A percentile compares a stretch with the other conserved stretches of the same genome.
Evolutionary conservation across 768 basidiomycete genomes (phyloP).

Genomic region (Coprinopsis strossmayeri): DNA sequence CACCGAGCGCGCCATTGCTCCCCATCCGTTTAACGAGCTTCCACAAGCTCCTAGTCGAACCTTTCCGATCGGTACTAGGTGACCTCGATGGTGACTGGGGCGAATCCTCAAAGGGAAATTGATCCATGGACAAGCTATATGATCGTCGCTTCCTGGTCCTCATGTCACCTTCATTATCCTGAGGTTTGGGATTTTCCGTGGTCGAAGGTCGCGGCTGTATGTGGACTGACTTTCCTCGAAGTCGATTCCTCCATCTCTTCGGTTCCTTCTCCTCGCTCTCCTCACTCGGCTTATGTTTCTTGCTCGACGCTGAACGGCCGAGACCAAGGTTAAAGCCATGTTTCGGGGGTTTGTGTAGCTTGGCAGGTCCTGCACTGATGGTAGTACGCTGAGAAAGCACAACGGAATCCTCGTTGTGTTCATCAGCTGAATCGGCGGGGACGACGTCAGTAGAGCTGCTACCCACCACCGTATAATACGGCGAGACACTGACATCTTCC

Average conservation of each 20-base stretch:
- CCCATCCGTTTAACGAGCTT: slow-evolving; percentile 8
- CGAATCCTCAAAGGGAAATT: no score
- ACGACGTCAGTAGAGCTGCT: no score
- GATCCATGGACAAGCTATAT: no score
- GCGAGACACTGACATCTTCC: no score
- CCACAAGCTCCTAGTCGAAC: slow-evolving; percentile 3
- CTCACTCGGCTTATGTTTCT: not conserved
- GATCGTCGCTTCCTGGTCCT: no score
- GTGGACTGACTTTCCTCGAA: not conserved
- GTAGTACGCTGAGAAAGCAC: not conserved
- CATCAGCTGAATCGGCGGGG: not conserved
- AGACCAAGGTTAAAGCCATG: not conserved
- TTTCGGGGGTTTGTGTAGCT: not conserved
- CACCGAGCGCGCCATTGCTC: slow-evolving; percentile 2
- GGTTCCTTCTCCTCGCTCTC: slow-evolving; percentile 3
- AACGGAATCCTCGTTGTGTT: not conserved
- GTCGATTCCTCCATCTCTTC: slow-evolving; percentile 8
- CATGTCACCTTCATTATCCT: no score
- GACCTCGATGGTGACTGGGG: no score
- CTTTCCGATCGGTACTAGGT: not conserved
- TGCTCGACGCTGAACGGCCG: not conserved
- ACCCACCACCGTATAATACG: not conserved
- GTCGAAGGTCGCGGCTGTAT: no score
- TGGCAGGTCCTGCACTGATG: not conserved
- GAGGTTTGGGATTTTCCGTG: no score